These are phyloP conservation scores for Podospora pseudoanserina DNA, from an alignment of 495 filamentous ascomycete genomes.

Conservation along the genomic window DNA sequence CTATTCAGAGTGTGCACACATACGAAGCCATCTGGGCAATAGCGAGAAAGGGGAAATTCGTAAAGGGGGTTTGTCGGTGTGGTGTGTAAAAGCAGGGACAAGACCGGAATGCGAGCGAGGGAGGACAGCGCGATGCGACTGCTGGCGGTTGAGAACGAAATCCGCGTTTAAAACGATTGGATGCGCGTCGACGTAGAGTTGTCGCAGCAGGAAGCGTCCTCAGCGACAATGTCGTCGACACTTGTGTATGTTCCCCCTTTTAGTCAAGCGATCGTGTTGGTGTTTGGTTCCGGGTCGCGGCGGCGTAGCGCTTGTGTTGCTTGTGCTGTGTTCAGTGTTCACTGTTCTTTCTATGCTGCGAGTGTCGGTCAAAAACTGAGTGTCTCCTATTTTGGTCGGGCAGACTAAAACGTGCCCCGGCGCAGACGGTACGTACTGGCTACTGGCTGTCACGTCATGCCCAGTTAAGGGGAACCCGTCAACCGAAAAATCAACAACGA, in stretches of 20 bases:
- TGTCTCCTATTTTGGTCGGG: background rate
- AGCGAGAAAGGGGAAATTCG: background rate
- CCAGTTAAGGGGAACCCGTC: conserved; percentile 4
- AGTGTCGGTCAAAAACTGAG: background rate
- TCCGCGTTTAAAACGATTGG: background rate
- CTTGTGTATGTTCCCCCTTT: background rate
- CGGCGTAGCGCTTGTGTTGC: background rate
- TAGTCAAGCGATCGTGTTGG: background rate
- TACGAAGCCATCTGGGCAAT: background rate
- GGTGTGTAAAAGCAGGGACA: background rate
- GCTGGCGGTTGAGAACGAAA: background rate
- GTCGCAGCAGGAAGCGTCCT: background rate
- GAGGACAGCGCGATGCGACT: background rate
- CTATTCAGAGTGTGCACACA: background rate
- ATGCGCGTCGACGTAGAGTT: background rate
- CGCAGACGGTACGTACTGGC: background rate
- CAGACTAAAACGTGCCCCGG: background rate
- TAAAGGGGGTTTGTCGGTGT: background rate
- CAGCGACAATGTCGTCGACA: background rate
- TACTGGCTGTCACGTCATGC: conserved; percentile 2
- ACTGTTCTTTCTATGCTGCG: background rate
- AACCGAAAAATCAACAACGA: conserved; percentile 6
- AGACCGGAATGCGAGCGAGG: background rate
- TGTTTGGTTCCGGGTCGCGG: background rate
- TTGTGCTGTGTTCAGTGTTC: background rate